phyloP scores from a whole-genome alignment of 2,329 filamentous ascomycete genomes.

The Neofusicoccum umdonicola region DNA sequence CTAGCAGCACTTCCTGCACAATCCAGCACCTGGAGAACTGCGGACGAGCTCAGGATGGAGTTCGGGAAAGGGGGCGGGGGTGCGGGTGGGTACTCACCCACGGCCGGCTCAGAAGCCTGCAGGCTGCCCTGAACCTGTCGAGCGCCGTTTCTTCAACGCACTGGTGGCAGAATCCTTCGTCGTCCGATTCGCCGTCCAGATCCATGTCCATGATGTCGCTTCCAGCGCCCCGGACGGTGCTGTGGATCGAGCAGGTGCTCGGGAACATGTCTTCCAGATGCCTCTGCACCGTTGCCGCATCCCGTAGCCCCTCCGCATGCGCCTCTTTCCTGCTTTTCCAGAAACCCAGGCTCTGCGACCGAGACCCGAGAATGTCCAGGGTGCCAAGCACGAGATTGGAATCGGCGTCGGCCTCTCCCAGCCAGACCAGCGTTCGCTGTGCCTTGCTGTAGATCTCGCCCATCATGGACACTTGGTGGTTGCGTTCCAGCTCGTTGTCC shows the following conservation, averaged over 20 bases:
- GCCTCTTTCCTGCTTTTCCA: not conserved
- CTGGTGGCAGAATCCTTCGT: not conserved
- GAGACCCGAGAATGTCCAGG: not conserved
- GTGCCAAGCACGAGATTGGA: slow-evolving; percentile 18
- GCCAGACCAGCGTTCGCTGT: slow-evolving; percentile 16
- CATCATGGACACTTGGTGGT: slow-evolving; percentile 15
- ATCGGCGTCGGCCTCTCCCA: slow-evolving; percentile 20
- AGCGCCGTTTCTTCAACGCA: not conserved
- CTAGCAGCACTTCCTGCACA: slow-evolving; percentile 8
- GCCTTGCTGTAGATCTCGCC: slow-evolving; percentile 13
- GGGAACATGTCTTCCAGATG: not conserved
- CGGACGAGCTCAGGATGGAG: no score
- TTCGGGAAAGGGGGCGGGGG: not conserved
- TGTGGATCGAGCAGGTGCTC: not conserved
- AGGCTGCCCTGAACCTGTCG: not conserved
- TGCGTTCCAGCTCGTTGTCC: slow-evolving; percentile 16
- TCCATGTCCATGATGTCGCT: slow-evolving; percentile 1
- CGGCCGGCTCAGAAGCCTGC: not conserved
- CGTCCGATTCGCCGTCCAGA: not conserved
- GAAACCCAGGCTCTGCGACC: not conserved
- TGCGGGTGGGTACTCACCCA: not conserved
- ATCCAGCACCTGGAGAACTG: slow-evolving; percentile 10
- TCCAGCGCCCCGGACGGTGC: not conserved
- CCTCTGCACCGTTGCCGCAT: not conserved
- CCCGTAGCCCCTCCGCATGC: not conserved